A percentile compares a stretch with the other conserved stretches of the same genome.
phyloP scores from a whole-genome alignment of 306 rosid genomes.

The Fragaria ananassa region DNA sequence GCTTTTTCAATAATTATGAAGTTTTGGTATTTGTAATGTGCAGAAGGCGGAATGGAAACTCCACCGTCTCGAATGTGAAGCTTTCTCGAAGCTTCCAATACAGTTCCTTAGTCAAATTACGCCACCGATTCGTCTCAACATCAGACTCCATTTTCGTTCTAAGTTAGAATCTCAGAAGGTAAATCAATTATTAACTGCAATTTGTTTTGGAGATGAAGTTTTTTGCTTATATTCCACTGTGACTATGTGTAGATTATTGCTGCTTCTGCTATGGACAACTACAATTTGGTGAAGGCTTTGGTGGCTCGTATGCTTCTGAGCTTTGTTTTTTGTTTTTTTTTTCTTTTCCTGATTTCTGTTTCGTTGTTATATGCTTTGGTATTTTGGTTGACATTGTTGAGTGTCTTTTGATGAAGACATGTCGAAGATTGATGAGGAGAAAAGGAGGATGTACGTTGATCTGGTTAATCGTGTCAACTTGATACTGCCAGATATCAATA shows the following conservation, averaged over 20 bases:
- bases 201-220: neutral
- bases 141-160: slow-evolving; percentile 63
- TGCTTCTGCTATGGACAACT: slow-evolving; percentile 56
- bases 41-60: slow-evolving; percentile 86
- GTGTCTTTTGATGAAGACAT: slow-evolving; percentile 50
- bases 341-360: neutral
- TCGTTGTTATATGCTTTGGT: slow-evolving; percentile 34
- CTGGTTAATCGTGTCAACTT: slow-evolving; percentile 75
- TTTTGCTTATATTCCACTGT: neutral
- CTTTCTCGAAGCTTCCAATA: slow-evolving; percentile 53
- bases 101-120: slow-evolving; percentile 44
- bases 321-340: slow-evolving; percentile 7
- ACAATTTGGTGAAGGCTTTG: slow-evolving; percentile 74
- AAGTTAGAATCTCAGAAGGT: slow-evolving; percentile 76
- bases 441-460: slow-evolving; percentile 67
- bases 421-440: slow-evolving; percentile 64
- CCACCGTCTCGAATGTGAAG: slow-evolving; percentile 88
- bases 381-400: slow-evolving; percentile 28
- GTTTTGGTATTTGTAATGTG: slow-evolving; percentile 7
- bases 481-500: slow-evolving; percentile 68
- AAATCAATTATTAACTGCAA: neutral
- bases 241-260: slow-evolving; percentile 51
- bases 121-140: slow-evolving; percentile 66
- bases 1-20: neutral
- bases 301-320: slow-evolving; percentile 74